Conservation (phyloP, 2,329 filamentous ascomycete genomes). For the Tolypocladium endophyticum region DNA sequence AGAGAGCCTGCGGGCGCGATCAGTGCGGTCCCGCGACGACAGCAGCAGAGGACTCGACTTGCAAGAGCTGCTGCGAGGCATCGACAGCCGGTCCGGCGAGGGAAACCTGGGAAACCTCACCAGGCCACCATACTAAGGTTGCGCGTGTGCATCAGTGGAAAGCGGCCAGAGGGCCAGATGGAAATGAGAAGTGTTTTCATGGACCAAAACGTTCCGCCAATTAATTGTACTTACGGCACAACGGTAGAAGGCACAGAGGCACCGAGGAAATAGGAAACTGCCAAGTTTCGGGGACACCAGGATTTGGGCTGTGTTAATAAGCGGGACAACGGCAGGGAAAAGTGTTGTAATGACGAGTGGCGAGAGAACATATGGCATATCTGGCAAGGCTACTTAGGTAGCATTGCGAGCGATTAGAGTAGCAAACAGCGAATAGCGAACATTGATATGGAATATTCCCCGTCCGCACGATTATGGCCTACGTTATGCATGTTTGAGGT, state of each 20-base stretch:
- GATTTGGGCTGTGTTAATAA: not conserved
- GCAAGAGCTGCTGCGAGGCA: conserved; percentile 37
- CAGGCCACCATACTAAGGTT: conserved; percentile 37
- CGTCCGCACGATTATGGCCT: too few relatives aligned
- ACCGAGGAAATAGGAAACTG: not conserved
- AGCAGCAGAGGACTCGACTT: conserved; percentile 30
- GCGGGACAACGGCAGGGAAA: not conserved
- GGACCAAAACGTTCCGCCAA: not conserved
- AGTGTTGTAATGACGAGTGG: not conserved
- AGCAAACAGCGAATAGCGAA: not conserved
- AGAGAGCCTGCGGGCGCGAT: conserved; percentile 24
- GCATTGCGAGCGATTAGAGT: not conserved
- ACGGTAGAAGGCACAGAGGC: not conserved
- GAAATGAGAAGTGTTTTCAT: not conserved
- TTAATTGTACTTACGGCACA: not conserved
- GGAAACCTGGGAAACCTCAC: conserved; percentile 33
- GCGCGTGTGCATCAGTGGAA: not conserved
- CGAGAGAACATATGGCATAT: not conserved
- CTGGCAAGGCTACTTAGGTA: not conserved
- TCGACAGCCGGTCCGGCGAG: conserved; percentile 37
- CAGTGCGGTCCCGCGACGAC: conserved; percentile 21
- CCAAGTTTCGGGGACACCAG: not conserved
- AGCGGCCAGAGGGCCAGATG: not conserved
- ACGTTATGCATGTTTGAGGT: not conserved
- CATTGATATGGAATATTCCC: not conserved